phyloP scores from a whole-genome alignment of 2,329 filamentous ascomycete genomes.

The Xylaria hypoxylon region DNA sequence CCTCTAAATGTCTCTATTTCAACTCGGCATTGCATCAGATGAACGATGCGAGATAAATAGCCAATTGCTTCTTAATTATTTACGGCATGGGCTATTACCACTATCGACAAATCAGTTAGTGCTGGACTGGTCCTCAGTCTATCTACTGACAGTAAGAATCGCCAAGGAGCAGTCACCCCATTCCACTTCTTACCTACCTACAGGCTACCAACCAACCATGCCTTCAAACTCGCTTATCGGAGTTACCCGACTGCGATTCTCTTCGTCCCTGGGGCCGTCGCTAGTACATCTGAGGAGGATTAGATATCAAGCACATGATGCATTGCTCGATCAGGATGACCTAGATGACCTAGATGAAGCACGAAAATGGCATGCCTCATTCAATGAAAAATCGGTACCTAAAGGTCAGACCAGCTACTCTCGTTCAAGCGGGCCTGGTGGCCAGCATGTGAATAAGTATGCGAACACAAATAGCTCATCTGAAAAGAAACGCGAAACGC shows the following conservation, averaged over 20 bases:
- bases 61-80: no score
- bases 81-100: no score
- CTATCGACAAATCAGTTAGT: no score
- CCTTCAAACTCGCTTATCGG: slow-evolving; percentile 19
- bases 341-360: slow-evolving; percentile 64
- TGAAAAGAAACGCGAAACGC: background rate
- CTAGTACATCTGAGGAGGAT: slow-evolving; percentile 34
- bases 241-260: background rate
- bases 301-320: slow-evolving; percentile 60
- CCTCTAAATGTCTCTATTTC: no score
- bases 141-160: background rate
- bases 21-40: no score
- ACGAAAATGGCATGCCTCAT: slow-evolving; percentile 62
- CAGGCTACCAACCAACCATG: slow-evolving; percentile 25
- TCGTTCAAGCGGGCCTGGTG: slow-evolving; percentile 70
- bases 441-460: slow-evolving; percentile 73
- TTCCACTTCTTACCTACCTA: no score
- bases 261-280: slow-evolving; percentile 7
- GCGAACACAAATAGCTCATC: slow-evolving; percentile 38
- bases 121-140: background rate
- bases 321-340: slow-evolving; percentile 61
- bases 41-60: no score
- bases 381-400: slow-evolving; percentile 59
- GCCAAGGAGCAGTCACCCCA: background rate
- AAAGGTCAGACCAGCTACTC: slow-evolving; percentile 65